These are phyloP conservation scores for Zymoseptoria brevis DNA, from an alignment of 2,329 filamentous ascomycete genomes.

Conservation along the genomic window DNA sequence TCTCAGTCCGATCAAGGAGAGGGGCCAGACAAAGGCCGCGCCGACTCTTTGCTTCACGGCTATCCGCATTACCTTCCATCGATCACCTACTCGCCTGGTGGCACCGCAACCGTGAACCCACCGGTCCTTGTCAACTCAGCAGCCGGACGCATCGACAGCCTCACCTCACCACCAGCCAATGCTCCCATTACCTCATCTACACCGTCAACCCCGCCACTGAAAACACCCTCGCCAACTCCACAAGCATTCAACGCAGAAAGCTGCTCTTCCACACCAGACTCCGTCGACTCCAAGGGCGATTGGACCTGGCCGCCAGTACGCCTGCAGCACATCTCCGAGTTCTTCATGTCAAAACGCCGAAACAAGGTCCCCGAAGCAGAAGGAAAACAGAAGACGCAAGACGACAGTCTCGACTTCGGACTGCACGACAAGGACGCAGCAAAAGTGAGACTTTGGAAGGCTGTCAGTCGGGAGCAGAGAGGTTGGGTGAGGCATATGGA, in stretches of 20 bases:
- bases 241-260: background rate
- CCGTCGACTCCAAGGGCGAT: slow-evolving; percentile 8
- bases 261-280: slow-evolving; percentile 8
- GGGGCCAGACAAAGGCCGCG: background rate
- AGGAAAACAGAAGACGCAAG: slow-evolving; percentile 5
- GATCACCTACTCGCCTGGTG: background rate
- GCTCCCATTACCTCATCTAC: background rate
- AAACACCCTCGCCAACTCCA: background rate
- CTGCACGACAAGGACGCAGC: slow-evolving; percentile 13
- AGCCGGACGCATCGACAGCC: background rate
- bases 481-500: slow-evolving; percentile 12
- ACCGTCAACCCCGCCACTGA: background rate
- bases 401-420: background rate
- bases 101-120: background rate
- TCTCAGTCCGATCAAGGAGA: background rate
- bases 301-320: slow-evolving; percentile 16
- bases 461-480: slow-evolving; percentile 13
- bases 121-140: background rate
- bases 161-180: background rate
- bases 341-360: slow-evolving; percentile 2
- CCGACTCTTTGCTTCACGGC: background rate
- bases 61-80: background rate
- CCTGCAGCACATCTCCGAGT: slow-evolving; percentile 16
- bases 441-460: slow-evolving; percentile 18
- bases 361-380: background rate